Evolutionary conservation across 2,329 filamentous ascomycete species (phyloP).

Genomic region (Esteya vermicola): DNA sequence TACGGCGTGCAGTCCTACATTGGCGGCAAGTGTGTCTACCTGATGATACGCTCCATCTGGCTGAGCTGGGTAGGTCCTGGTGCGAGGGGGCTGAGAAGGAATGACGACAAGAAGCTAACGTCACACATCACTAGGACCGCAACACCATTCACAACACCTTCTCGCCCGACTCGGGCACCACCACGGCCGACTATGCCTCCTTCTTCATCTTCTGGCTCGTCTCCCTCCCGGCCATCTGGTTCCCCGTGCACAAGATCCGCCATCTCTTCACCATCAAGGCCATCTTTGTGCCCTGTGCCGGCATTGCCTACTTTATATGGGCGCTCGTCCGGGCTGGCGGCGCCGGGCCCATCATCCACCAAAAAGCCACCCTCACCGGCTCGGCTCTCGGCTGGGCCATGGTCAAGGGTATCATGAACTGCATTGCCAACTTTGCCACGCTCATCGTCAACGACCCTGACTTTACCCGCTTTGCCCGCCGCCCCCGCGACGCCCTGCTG

Average conservation of each 20-base stretch:
- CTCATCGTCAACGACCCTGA: slow-evolving; percentile 74
- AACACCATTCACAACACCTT: slow-evolving; percentile 23
- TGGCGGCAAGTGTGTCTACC: slow-evolving; percentile 67
- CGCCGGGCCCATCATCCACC: slow-evolving; percentile 66
- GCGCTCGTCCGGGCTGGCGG: slow-evolving; percentile 68
- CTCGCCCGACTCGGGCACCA: slow-evolving; percentile 20
- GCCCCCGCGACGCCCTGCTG: slow-evolving; percentile 64
- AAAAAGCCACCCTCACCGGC: slow-evolving; percentile 20
- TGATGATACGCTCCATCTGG: slow-evolving; percentile 82
- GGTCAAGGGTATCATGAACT: slow-evolving; percentile 73
- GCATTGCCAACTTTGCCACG: slow-evolving; percentile 82
- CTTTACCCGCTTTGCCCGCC: slow-evolving; percentile 69
- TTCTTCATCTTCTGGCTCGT: slow-evolving; percentile 15
- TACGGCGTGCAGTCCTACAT: slow-evolving; percentile 63
- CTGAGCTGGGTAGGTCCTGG: slow-evolving; percentile 41
- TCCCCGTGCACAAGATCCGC: slow-evolving; percentile 15
- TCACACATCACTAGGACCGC: slow-evolving; percentile 3
- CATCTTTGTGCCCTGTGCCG: slow-evolving; percentile 69
- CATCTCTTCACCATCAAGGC: slow-evolving; percentile 58
- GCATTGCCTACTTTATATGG: slow-evolving; percentile 79
- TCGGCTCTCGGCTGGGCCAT: slow-evolving; percentile 59
- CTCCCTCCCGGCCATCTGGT: slow-evolving; percentile 16
- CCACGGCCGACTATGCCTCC: slow-evolving; percentile 12
- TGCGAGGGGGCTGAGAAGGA: no score
- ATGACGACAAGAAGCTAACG: no score